Conservation (phyloP, 495 filamentous ascomycete genomes). For the Penicillium bialowiezense region DNA sequence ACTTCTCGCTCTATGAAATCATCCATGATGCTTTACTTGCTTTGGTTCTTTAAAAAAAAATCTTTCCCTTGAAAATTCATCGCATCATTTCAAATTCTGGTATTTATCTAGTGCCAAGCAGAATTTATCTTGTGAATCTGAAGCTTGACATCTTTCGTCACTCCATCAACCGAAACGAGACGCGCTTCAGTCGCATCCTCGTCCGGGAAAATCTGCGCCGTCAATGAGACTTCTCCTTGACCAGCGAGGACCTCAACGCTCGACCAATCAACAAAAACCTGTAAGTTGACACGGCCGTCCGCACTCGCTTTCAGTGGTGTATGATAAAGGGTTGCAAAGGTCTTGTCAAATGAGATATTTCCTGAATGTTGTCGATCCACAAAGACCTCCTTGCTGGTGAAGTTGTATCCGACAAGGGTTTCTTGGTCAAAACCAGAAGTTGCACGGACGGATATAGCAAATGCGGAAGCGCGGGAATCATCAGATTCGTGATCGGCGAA, state of each 20-base stretch:
- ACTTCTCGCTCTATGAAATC: too few species aligned
- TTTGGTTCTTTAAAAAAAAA: too few species aligned
- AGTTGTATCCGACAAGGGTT: slow-evolving; percentile 38
- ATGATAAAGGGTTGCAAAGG: slow-evolving; percentile 26
- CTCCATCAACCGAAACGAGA: slow-evolving; percentile 22
- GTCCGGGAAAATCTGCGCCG: slow-evolving; percentile 34
- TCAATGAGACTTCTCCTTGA: slow-evolving; percentile 29
- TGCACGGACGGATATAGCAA: slow-evolving; percentile 25
- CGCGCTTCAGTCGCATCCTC: slow-evolving; percentile 16
- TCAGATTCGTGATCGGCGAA: slow-evolving; percentile 15
- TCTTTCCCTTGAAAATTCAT: too few species aligned
- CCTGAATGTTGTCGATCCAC: slow-evolving; percentile 27
- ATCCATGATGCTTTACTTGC: too few species aligned
- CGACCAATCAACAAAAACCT: slow-evolving; percentile 33
- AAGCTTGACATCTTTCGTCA: slow-evolving; percentile 17
- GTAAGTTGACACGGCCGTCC: slow-evolving; percentile 20
- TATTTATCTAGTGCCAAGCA: slow-evolving; percentile 8
- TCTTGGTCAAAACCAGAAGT: slow-evolving; percentile 36
- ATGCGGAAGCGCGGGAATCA: slow-evolving; percentile 8
- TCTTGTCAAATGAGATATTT: slow-evolving; percentile 20
- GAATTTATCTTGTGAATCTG: slow-evolving; percentile 7
- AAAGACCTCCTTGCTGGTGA: slow-evolving; percentile 33
- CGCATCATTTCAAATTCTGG: too few species aligned
- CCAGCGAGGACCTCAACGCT: slow-evolving; percentile 36
- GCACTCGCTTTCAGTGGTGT: slow-evolving; percentile 15